phyloP scores from a whole-genome alignment of 371 early-diverging fungal genomes.

The Circinella minor region DNA sequence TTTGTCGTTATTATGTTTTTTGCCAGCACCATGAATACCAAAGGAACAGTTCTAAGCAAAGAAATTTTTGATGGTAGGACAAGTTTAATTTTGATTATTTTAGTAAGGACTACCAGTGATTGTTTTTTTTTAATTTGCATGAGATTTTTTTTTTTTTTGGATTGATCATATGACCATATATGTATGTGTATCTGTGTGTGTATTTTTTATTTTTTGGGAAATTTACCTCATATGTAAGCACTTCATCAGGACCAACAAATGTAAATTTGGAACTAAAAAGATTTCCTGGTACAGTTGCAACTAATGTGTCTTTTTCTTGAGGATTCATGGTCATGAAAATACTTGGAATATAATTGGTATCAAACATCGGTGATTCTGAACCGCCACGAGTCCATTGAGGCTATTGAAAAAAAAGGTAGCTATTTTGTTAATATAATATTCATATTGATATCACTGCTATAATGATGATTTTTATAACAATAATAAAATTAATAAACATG shows the following conservation, averaged over 20 bases:
- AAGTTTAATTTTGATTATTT: too few species aligned
- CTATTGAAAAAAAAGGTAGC: conserved; percentile 6
- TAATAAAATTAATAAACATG: not conserved
- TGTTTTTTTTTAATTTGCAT: not conserved
- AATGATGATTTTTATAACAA: too few species aligned
- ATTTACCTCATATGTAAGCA: conserved; percentile 38
- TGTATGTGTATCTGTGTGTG: too few species aligned
- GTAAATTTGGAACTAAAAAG: conserved; percentile 41
- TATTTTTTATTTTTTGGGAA: too few species aligned
- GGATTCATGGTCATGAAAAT: conserved; percentile 47
- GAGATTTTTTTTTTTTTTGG: not conserved
- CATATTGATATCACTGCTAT: not conserved
- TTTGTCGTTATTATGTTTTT: conserved; percentile 59
- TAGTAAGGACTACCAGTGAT: too few species aligned
- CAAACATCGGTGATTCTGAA: conserved; percentile 46
- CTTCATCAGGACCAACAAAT: conserved; percentile 52
- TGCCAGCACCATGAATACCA: conserved; percentile 61
- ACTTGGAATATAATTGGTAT: conserved; percentile 60
- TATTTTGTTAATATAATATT: not conserved
- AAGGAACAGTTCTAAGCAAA: conserved; percentile 37
- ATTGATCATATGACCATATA: not conserved
- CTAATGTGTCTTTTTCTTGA: conserved; percentile 32
- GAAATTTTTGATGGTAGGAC: too few species aligned
- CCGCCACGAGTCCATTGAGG: conserved; percentile 51
- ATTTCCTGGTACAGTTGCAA: conserved; percentile 35